Evolutionary conservation across 2,329 filamentous ascomycete species (phyloP), one percentile per base, ranked within the genome.

Genomic region (Fusarium mangiferae): DNA sequence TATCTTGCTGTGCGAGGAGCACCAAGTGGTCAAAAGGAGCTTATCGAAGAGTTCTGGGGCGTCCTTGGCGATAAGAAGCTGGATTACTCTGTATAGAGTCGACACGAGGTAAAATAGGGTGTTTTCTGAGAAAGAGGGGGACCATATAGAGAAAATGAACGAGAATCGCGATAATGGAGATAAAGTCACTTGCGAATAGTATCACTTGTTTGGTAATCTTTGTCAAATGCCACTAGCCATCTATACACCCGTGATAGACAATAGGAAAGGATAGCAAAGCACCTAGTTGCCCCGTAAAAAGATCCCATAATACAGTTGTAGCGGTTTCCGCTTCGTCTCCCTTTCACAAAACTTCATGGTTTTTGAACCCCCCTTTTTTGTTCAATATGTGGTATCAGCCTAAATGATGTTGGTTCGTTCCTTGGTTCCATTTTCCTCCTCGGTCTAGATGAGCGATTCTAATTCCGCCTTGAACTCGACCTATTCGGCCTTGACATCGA

Each of bases 1-100:
- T 93, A 92, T 78, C 83, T 93, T 48, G 91, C 90, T 10, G 86
- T 93, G 36, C 83, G 91, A 46, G 90, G 87, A 1, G 90, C 90
- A 35, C 86, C 87, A 24, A 82, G 81, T 48, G 90, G 90, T 4
- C 90, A 92, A 82, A 87, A 85, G 81, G 88, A 89, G 80, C 83
- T 92, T 55, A 85, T 92, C 6, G 84, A 92, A 78, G 90, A 92
- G 84, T 88, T 93, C 67, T 93, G 91, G 91, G 80, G 78, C 2
- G 85, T 90, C 8, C 84, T 92, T 69, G 90, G 89, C 4, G 87
- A 89, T 22, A 82, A 83, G 4, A 85, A 74, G 77, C 81, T 91
- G 83, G 85, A 87, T 20, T 90, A 89, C 69, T 75, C 77, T 14
- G 75, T 80, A 5, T 81, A 70, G 57, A 56, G 41, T 41, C 20